These are phyloP conservation scores for Boletus hoseneyae DNA, from an alignment of 1,284 basidiomycete genomes.

Conservation along the genomic window DNA sequence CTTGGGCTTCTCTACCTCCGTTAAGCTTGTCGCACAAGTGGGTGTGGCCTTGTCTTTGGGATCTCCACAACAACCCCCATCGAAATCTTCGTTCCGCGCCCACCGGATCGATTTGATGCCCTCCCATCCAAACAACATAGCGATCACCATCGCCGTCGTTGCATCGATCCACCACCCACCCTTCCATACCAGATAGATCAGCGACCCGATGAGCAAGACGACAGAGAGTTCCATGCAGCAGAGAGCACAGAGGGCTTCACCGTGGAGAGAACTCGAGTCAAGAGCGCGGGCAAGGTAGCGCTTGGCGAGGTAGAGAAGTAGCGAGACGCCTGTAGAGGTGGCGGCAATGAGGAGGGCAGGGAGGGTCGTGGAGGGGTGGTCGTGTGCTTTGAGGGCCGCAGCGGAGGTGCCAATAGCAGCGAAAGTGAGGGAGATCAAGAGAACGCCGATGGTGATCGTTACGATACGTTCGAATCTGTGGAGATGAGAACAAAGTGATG, in stretches of 20 bases:
- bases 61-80: conserved; percentile 37
- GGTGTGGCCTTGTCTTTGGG: neutral
- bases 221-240: conserved; percentile 36
- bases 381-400: conserved; percentile 33
- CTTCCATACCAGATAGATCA: conserved; percentile 27
- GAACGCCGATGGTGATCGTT: conserved; percentile 36
- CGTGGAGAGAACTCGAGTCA: conserved; percentile 42
- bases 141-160: conserved; percentile 39
- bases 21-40: neutral
- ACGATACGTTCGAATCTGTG: conserved; percentile 40
- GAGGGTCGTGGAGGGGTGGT: conserved; percentile 37
- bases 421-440: conserved; percentile 37
- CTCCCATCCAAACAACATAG: conserved; percentile 42
- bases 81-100: conserved; percentile 35
- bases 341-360: conserved; percentile 42
- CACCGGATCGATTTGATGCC: conserved; percentile 40
- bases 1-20: neutral
- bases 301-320: conserved; percentile 43
- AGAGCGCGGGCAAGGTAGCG: conserved; percentile 42
- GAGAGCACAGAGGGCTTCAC: conserved; percentile 39
- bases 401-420: conserved; percentile 37
- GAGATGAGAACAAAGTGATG: neutral
- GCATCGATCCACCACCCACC: conserved; percentile 49
- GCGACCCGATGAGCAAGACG: conserved; percentile 35
- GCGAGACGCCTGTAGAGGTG: conserved; percentile 37